These are phyloP conservation scores for Ichthyophthirius multifiliis DNA, from an alignment of 169 alveolate species.

Conservation along the genomic window DNA sequence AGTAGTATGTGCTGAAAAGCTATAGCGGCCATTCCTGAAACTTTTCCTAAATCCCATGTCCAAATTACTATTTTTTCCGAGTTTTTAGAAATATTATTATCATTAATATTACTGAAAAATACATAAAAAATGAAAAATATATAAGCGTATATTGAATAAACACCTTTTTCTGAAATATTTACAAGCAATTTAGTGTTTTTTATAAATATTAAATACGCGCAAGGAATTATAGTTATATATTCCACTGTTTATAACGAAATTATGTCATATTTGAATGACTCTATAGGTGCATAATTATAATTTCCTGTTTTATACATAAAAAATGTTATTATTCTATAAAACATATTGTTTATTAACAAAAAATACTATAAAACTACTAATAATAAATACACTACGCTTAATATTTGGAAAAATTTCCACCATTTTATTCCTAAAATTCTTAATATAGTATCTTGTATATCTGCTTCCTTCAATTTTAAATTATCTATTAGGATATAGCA, in stretches of 20 bases:
- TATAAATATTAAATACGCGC: not conserved
- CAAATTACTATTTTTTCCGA: not conserved
- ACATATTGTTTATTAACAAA: not conserved
- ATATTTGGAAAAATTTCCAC: not conserved
- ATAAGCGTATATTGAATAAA: not conserved
- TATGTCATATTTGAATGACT: not conserved
- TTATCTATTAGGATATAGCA: not conserved
- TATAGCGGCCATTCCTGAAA: not conserved
- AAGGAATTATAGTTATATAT: not conserved
- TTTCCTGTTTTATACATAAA: not conserved
- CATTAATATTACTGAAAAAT: not conserved
- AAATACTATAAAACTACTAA: not conserved
- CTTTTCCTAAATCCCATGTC: not conserved
- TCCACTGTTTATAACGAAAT: not conserved
- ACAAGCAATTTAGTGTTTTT: not conserved
- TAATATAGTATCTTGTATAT: not conserved
- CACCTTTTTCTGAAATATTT: not conserved
- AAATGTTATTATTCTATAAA: not conserved
- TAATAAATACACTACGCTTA: not conserved
- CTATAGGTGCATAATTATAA: not conserved
- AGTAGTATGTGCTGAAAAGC: not conserved
- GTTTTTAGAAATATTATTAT: not conserved
- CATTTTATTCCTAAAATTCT: constrained; percentile 3
- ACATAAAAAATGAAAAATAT: not conserved
- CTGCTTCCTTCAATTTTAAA: not conserved